These are phyloP conservation scores for Dillenia turbinata DNA, from an alignment of 164 flowering plant species.

Conservation along the genomic window DNA sequence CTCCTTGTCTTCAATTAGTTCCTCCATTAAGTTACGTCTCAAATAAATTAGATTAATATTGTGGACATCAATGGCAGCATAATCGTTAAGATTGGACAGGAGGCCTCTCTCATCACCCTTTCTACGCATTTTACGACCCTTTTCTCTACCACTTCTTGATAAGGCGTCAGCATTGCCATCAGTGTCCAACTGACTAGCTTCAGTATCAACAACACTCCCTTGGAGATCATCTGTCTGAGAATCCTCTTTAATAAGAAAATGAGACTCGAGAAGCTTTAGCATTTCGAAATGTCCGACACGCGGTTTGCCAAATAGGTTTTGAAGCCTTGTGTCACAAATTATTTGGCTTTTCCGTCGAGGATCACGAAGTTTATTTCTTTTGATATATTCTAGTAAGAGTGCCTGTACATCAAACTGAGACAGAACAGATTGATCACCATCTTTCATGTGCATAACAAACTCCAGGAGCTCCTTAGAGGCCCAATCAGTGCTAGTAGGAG, in stretches of 20 bases:
- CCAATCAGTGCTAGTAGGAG: constrained; percentile 51
- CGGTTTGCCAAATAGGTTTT: constrained; percentile 75
- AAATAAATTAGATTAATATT: constrained; percentile 82
- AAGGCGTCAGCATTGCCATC: constrained; percentile 42
- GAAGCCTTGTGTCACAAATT: constrained; percentile 77
- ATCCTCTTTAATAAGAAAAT: constrained; percentile 66
- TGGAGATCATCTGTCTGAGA: constrained; percentile 52
- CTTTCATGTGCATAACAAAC: constrained; percentile 83
- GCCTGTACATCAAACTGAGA: constrained; percentile 85
- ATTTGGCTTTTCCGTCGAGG: constrained; percentile 85
- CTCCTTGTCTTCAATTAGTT: constrained; percentile 65
- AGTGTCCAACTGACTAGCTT: constrained; percentile 48
- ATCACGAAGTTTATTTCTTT: constrained; percentile 83
- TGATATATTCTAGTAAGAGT: constrained; percentile 81
- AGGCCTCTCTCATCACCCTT: constrained; percentile 50
- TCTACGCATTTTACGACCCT: constrained; percentile 58
- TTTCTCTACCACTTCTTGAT: constrained; percentile 42
- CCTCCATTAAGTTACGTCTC: constrained; percentile 75
- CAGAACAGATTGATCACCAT: constrained; percentile 64
- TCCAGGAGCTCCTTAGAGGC: constrained; percentile 92
- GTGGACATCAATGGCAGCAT: constrained; percentile 92
- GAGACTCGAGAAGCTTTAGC: constrained; percentile 91
- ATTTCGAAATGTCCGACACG: constrained; percentile 96
- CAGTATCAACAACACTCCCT: constrained; percentile 62
- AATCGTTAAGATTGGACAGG: constrained; percentile 72